These are phyloP conservation scores for Globisporangium yorkense DNA, from an alignment of 352 stramenopile species.

Conservation along the genomic window DNA sequence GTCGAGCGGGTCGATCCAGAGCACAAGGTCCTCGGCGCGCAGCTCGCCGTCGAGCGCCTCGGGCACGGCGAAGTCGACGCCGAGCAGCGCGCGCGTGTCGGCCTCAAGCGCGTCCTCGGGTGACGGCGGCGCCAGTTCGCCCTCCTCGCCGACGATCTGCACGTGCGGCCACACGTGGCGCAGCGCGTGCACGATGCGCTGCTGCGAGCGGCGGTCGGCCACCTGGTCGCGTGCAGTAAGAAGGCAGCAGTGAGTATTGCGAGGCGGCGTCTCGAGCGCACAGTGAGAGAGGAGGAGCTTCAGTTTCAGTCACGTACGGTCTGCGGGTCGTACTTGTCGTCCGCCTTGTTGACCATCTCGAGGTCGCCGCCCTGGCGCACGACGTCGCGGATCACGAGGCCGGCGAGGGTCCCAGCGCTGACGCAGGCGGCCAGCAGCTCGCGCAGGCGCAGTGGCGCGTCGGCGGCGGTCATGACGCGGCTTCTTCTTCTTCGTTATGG, in stretches of 20 bases:
- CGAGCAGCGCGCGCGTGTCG: constrained; percentile 24
- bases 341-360: constrained; percentile 71
- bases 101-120: constrained; percentile 43
- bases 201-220: constrained; percentile 65
- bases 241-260: background rate
- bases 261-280: too few relatives aligned
- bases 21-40: constrained; percentile 39
- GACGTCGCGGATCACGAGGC: constrained; percentile 65
- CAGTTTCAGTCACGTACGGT: constrained; percentile 18
- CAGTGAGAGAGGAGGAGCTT: background rate
- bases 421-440: constrained; percentile 56
- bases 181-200: constrained; percentile 61
- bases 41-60: constrained; percentile 21
- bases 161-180: constrained; percentile 45
- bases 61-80: constrained; percentile 14
- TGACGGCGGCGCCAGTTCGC: constrained; percentile 42
- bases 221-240: constrained; percentile 14
- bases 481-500: background rate
- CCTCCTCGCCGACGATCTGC: constrained; percentile 65
- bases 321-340: constrained; percentile 69
- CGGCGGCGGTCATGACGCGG: constrained; percentile 1
- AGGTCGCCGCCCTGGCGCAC: constrained; percentile 45
- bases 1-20: constrained; percentile 78
- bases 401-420: constrained; percentile 41
- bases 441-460: constrained; percentile 17